Percentiles rank a stretch among this genome's conserved stretches.
Conservation (phyloP, 2,329 filamentous ascomycete genomes). For the Aureobasidium mangrovei region DNA sequence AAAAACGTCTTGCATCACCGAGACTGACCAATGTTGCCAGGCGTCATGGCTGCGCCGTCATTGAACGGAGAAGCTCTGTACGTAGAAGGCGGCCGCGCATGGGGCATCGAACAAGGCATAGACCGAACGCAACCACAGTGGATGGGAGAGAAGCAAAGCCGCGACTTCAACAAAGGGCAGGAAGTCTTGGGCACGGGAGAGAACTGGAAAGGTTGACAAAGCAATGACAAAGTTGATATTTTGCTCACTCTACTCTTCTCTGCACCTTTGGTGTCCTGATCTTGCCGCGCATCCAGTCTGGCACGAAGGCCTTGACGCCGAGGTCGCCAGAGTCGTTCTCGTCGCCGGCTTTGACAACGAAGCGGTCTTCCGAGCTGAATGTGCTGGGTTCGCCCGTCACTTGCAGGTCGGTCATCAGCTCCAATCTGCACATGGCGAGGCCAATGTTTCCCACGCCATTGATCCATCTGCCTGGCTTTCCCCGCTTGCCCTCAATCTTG, state of each 20-base stretch:
- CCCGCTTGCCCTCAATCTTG: conserved; percentile 41
- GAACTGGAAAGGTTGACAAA: conserved; percentile 2
- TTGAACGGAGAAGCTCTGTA: conserved; percentile 36
- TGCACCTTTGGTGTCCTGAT: conserved; percentile 32
- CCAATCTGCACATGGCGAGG: conserved; percentile 74
- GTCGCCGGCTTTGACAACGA: conserved; percentile 27
- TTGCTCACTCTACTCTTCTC: conserved; percentile 26
- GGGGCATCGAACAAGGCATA: conserved; percentile 37
- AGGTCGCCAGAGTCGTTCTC: conserved; percentile 20
- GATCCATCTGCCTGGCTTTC: conserved; percentile 70
- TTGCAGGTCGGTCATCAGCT: conserved; percentile 77
- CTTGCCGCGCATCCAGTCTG: conserved; percentile 56
- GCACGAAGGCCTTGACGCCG: conserved; percentile 58
- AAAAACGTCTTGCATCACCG: not conserved
- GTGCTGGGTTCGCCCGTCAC: conserved; percentile 58
- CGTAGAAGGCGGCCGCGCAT: conserved; percentile 35
- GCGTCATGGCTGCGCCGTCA: conserved; percentile 27
- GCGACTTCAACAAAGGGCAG: conserved; percentile 29
- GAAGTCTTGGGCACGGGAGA: conserved; percentile 25
- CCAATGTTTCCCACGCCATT: conserved; percentile 75
- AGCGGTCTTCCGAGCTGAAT: conserved; percentile 50
- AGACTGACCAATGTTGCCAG: not conserved
- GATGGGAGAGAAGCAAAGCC: conserved; percentile 34
- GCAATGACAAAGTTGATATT: not conserved
- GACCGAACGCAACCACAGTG: conserved; percentile 34